Evolutionary conservation across 1,139 yeast species (phyloP).

Genomic region (Yueomyces sp.): DNA sequence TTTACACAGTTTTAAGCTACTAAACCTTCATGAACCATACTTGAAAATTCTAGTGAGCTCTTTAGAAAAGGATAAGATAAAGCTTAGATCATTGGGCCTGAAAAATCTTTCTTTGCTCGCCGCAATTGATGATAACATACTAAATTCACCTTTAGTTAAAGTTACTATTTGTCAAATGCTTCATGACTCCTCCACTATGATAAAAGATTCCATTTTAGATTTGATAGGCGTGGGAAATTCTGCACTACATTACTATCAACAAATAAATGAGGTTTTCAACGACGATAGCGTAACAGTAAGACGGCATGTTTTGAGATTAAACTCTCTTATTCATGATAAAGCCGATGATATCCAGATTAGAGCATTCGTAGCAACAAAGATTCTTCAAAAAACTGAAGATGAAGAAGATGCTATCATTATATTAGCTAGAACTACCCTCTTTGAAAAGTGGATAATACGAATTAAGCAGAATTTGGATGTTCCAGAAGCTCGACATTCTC

Average conservation of each 20-base stretch:
- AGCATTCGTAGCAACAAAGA: constrained; percentile 34
- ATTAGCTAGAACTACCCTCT: constrained; percentile 30
- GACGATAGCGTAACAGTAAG: constrained; percentile 60
- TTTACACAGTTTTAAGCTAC: constrained; percentile 26
- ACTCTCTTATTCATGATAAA: constrained; percentile 36
- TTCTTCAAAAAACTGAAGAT: constrained; percentile 49
- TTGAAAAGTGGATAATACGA: constrained; percentile 34
- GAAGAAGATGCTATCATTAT: constrained; percentile 51
- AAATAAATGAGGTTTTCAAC: constrained; percentile 29
- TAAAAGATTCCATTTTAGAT: constrained; percentile 66
- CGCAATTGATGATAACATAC: constrained; percentile 37
- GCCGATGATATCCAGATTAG: constrained; percentile 26
- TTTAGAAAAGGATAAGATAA: constrained; percentile 32
- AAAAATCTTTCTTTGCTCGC: constrained; percentile 42
- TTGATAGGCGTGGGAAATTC: constrained; percentile 34
- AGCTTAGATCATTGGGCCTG: constrained; percentile 53
- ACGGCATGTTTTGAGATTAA: constrained; percentile 44
- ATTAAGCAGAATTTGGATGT: constrained; percentile 7
- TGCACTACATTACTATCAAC: constrained; percentile 39
- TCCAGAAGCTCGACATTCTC: constrained; percentile 9
- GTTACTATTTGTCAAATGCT: constrained; percentile 40
- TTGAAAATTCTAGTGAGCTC: constrained; percentile 33
- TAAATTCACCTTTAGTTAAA: constrained; percentile 39
- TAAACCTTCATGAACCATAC: constrained; percentile 39
- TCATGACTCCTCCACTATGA: constrained; percentile 53